Base-by-base conservation (phyloP, 148 eudicot species). In the Chenopodium berlandieri region DNA sequence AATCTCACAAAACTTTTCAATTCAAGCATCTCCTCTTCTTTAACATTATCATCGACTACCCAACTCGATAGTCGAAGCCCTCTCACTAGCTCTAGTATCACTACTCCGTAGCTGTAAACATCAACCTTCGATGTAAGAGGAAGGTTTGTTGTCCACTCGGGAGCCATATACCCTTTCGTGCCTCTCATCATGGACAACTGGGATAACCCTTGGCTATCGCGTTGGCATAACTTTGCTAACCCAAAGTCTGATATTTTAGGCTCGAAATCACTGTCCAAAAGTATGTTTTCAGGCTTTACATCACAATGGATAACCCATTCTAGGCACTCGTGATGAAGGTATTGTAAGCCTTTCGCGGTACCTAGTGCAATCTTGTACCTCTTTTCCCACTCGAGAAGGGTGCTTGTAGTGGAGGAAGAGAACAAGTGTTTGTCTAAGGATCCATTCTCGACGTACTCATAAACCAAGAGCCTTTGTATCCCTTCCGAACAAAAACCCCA, bases 281-380 rank as follows among this genome's bases (percentile, higher is more conserved):
- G 88, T 64, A 88, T 87, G 62, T 85, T 88, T 66, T 88, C 92
- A 0, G 91, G 91, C 82, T 90, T 90, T 37, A 90, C 81, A 75
- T 91, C 93, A 52, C 93, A 91, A n/a, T 89, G 93, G 60, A 91
- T 86, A 2, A 91, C 90, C 93, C 90, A 91, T 76, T 91, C 93
- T 14, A 91, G 85, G 72, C 93, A 91, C 82, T 89, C 93, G 22
- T 91, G 86, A 82, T 91, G 93, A 44, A 91, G 87, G 70, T 91
- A 91, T 30, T 91, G 91, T 69, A 91, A 74, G n/a, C 89, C 91
- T 65, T 65, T 65, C 4, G 69, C 69, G 7, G 31, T 65, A 9
- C 69, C 69, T 65, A 23, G 25, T 65, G 89, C 91, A 40, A 89
- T 86, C 30, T 80, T 81, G 12, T 78, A 89, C 72, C 90, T 81